phyloP scores from a whole-genome alignment of 148 eudicot species.

The Spergularia bocconei region DNA sequence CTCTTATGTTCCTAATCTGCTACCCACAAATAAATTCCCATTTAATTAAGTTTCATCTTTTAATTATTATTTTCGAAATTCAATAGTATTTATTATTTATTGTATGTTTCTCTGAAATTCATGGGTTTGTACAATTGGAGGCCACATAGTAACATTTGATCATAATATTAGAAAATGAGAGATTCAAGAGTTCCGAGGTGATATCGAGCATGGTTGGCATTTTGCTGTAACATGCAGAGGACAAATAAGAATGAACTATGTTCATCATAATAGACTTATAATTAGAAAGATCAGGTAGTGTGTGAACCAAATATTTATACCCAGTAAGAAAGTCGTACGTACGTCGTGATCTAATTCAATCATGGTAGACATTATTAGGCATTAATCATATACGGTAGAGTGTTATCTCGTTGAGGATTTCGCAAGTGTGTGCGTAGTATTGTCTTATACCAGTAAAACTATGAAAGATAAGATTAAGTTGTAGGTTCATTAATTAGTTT shows the following conservation, averaged over 20 bases:
- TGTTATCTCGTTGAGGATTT: no score
- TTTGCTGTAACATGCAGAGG: slow-evolving; percentile 25
- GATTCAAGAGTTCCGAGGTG: slow-evolving; percentile 34
- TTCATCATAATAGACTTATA: not conserved
- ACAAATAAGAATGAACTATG: not conserved
- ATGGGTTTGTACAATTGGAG: slow-evolving; percentile 23
- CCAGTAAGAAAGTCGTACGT: not conserved
- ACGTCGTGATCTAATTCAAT: not conserved
- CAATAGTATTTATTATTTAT: slow-evolving; percentile 8
- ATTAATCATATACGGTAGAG: no score
- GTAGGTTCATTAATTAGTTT: no score
- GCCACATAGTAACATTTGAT: slow-evolving; percentile 14
- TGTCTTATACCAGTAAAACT: no score
- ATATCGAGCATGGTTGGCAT: slow-evolving; percentile 27
- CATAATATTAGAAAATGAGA: slow-evolving; percentile 5
- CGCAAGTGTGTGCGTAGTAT: no score
- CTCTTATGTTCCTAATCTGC: slow-evolving; percentile 19
- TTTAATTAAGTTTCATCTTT: not conserved
- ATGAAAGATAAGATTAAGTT: no score
- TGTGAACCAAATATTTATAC: not conserved
- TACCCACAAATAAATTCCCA: not conserved
- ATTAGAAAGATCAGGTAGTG: slow-evolving; percentile 4
- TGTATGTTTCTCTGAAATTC: slow-evolving; percentile 14
- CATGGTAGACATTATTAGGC: not conserved
- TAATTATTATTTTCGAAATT: not conserved